Evolutionary conservation across 1,284 basidiomycete species (phyloP), one percentile per base, ranked within the genome.

Genomic region (Sphagnurus paluster): DNA sequence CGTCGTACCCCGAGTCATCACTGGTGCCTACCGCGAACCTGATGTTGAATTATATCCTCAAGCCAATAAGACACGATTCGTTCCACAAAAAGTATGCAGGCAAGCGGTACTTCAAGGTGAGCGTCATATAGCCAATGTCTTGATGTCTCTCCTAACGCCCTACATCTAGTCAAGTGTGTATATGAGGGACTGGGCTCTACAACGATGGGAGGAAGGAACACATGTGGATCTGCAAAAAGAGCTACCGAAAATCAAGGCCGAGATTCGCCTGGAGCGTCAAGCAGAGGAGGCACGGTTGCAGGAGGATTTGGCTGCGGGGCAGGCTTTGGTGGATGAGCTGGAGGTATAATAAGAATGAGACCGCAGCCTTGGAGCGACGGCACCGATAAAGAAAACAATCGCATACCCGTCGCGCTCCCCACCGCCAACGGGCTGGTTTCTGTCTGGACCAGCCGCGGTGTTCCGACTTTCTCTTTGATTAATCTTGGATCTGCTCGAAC

Each of bases 41-140:
- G 56, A 98, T 98, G 93, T 66, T 98, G 56, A 92, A 96, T 69
- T 98, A 93, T 65, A 74, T 96, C 51, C 74, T 96, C 44, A 84
- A 89, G 60, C 82, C 85, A 2, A 66, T 84, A 46, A 73, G 75
- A 40, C 84, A 91, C 50, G 84, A 90, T 37, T 84, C 84, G 5
- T 92, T 96, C 66, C 80, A 77, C 62, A 84, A 84, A 69, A 92
- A 92, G 64, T 93, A 91, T 55, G 87, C 90, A 0, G 78, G 81
- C 7, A 90, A 90, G 68, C 89, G 89, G 58, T 96, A 85, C 68
- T 74, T 90, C 70, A 93, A 93, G 77, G 90, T 91, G 3, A 59
- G 64, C 63, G 21, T 41, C 42, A 4, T 44, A 20, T 33, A 29
- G 9, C 11, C 5, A 33, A 8, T 11, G 26, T 20, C 17, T 24